Evolutionary conservation across 495 filamentous ascomycete genomes (phyloP).

Genomic region (Annulohypoxylon nitens): DNA sequence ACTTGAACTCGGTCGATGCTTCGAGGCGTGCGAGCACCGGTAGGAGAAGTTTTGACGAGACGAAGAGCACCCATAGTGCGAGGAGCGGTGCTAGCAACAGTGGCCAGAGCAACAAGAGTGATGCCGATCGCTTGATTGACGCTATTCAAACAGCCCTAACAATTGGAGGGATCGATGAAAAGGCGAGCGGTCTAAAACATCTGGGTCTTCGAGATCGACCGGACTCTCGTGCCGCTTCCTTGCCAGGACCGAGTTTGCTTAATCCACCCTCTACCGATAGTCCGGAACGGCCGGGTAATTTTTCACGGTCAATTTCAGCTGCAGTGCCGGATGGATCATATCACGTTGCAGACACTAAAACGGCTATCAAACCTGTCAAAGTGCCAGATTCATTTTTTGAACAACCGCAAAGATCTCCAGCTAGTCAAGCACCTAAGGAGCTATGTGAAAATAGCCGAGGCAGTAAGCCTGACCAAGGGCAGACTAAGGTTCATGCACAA

Average conservation of each 20-base stretch:
- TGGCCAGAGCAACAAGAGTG: slow-evolving; percentile 70
- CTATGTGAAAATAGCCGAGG: slow-evolving; percentile 53
- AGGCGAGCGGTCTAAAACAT: slow-evolving; percentile 19
- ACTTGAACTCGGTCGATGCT: slow-evolving; percentile 36
- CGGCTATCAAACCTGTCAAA: slow-evolving; percentile 57
- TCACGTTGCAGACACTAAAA: slow-evolving; percentile 51
- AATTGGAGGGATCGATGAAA: slow-evolving; percentile 57
- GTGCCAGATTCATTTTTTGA: slow-evolving; percentile 55
- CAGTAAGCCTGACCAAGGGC: slow-evolving; percentile 18
- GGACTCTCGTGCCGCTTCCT: slow-evolving; percentile 36
- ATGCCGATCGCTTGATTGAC: slow-evolving; percentile 80
- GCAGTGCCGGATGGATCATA: slow-evolving; percentile 42
- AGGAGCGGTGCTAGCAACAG: slow-evolving; percentile 68
- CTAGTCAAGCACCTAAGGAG: slow-evolving; percentile 47
- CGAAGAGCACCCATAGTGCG: slow-evolving; percentile 63
- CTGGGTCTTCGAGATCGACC: slow-evolving; percentile 43
- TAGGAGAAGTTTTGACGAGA: slow-evolving; percentile 57
- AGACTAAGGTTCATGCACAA: slow-evolving; percentile 1
- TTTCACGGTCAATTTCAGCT: slow-evolving; percentile 15
- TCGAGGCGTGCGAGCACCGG: slow-evolving; percentile 29
- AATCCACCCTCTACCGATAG: background rate
- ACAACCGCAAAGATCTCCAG: slow-evolving; percentile 22
- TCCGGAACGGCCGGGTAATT: slow-evolving; percentile 1
- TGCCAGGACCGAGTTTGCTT: slow-evolving; percentile 4
- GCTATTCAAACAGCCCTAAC: slow-evolving; percentile 75